Conservation (phyloP, 2,329 filamentous ascomycete genomes). For the Grosmannia clavigera region DNA sequence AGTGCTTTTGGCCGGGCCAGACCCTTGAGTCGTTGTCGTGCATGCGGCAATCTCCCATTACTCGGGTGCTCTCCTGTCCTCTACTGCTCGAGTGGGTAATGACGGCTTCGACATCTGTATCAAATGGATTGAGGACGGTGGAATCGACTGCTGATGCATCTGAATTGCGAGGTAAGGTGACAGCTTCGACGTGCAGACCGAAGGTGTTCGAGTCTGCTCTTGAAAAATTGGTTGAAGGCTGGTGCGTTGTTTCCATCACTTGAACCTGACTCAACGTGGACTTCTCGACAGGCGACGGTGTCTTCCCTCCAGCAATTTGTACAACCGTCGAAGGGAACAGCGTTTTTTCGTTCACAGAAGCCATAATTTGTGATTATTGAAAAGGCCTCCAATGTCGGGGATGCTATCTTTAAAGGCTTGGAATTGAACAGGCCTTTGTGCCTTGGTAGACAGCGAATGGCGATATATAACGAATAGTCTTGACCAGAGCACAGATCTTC, state of each 20-base stretch:
- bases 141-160: constrained; percentile 33
- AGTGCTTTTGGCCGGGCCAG: constrained; percentile 48
- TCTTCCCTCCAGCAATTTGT: neutral
- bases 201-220: neutral
- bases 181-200: neutral
- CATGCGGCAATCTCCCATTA: constrained; percentile 10
- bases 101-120: constrained; percentile 45
- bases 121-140: constrained; percentile 37
- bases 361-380: neutral
- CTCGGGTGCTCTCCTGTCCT: constrained; percentile 4
- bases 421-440: no score
- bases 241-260: neutral
- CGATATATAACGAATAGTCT: no score
- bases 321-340: neutral
- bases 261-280: neutral
- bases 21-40: constrained; percentile 39
- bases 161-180: constrained; percentile 12
- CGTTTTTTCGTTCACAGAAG: neutral
- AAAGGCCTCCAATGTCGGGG: neutral
- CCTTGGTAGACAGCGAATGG: no score
- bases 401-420: neutral
- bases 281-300: neutral
- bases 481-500: no score
- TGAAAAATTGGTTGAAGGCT: neutral
- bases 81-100: constrained; percentile 23